These are phyloP conservation scores for Penicillium macrosclerotiorum DNA, from an alignment of 495 filamentous ascomycete genomes.

Conservation along the genomic window DNA sequence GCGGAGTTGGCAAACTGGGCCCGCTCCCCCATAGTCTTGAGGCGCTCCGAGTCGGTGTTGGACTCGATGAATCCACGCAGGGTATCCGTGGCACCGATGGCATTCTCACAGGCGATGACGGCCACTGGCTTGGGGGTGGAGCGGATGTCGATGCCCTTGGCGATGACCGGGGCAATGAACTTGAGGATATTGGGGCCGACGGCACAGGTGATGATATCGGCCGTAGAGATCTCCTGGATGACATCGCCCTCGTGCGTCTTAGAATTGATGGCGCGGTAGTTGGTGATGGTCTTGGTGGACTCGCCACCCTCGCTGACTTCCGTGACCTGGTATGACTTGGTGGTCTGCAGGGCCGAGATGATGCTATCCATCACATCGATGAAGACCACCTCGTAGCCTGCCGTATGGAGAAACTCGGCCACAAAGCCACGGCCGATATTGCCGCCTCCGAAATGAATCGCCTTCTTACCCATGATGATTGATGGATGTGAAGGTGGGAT, in stretches of 20 bases:
- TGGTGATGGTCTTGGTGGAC: constrained; percentile 76
- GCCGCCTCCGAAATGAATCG: constrained; percentile 90
- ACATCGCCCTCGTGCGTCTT: constrained; percentile 76
- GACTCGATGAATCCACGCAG: constrained; percentile 79
- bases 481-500: constrained; percentile 3
- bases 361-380: constrained; percentile 83
- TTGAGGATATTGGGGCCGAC: constrained; percentile 94
- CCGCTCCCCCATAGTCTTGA: constrained; percentile 59
- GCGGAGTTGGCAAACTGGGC: constrained; percentile 92
- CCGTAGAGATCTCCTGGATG: constrained; percentile 78
- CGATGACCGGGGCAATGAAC: constrained; percentile 91
- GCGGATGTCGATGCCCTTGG: constrained; percentile 81
- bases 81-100: constrained; percentile 85
- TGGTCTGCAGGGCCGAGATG: constrained; percentile 72
- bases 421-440: constrained; percentile 79
- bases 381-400: constrained; percentile 87
- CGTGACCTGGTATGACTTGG: constrained; percentile 80
- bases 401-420: constrained; percentile 71
- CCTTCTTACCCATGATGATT: constrained; percentile 66
- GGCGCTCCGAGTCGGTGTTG: constrained; percentile 58
- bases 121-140: constrained; percentile 69
- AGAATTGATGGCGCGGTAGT: constrained; percentile 95
- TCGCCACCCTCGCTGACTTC: constrained; percentile 88
- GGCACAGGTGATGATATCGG: constrained; percentile 90
- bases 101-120: constrained; percentile 97